Percentiles rank a stretch among this genome's conserved stretches.
phyloP scores from a whole-genome alignment of 2,329 filamentous ascomycete species.

The Fusarium gaditjirri region DNA sequence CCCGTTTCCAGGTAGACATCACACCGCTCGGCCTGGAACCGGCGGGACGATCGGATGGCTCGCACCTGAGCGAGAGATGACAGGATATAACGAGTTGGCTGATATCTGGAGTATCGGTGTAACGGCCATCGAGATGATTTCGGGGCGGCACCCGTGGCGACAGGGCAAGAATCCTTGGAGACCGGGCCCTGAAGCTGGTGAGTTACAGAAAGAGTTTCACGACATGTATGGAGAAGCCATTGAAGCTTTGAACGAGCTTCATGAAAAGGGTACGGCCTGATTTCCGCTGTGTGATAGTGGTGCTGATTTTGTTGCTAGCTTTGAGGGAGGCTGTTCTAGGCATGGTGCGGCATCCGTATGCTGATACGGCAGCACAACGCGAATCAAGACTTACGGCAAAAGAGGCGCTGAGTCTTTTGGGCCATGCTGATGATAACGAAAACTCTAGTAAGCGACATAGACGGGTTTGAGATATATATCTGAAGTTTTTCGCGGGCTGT shows the following conservation, averaged over 20 bases:
- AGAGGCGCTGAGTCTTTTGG: background rate
- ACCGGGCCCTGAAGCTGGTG: rapidly evolving
- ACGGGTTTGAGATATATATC: background rate
- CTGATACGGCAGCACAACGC: rapidly evolving
- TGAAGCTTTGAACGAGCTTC: rapidly evolving
- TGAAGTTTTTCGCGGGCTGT: background rate
- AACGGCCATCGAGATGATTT: background rate
- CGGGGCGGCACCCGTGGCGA: background rate
- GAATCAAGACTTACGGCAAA: background rate
- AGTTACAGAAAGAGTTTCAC: background rate
- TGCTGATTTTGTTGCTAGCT: background rate
- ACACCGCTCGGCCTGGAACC: background rate
- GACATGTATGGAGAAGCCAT: background rate
- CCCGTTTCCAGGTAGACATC: background rate
- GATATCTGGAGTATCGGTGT: background rate
- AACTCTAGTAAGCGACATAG: rapidly evolving
- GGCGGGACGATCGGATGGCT: background rate
- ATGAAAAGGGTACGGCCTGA: rapidly evolving
- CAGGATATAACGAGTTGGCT: rapidly evolving
- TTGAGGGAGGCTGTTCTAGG: rapidly evolving
- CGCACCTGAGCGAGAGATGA: background rate
- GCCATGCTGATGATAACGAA: rapidly evolving
- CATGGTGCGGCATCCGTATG: background rate
- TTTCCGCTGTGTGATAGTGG: rapidly evolving
- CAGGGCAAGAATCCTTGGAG: background rate